phyloP scores from a whole-genome alignment of 176 grass and related monocot species.

The Aegilops umbellulata region DNA sequence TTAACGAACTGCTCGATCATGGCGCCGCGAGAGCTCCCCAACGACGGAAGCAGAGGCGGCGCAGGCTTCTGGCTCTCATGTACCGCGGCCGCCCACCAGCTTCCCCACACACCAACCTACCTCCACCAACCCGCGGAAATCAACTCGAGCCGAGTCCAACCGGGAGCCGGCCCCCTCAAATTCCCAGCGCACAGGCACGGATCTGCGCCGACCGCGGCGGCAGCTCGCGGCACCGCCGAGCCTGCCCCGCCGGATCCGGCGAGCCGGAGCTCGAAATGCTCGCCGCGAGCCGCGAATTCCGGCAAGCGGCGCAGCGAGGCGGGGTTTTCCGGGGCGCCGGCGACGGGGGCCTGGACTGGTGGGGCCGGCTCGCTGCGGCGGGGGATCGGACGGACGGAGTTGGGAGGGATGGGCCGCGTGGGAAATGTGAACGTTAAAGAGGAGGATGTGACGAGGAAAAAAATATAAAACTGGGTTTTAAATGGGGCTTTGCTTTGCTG shows the following conservation, averaged over 20 bases:
- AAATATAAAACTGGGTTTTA: not conserved
- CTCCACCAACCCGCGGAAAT: slow-evolving; percentile 16
- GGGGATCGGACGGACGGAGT: not conserved
- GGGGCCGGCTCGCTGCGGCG: not conserved
- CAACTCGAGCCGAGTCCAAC: not conserved
- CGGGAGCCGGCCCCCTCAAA: not conserved
- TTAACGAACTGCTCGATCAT: slow-evolving; percentile 99
- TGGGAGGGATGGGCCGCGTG: not conserved
- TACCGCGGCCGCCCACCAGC: not conserved
- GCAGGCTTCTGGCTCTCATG: slow-evolving; percentile 24
- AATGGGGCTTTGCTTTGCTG: not conserved
- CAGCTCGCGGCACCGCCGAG: not conserved
- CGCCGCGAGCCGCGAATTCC: not conserved
- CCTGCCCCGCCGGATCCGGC: slow-evolving; percentile 21
- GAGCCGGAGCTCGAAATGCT: slow-evolving; percentile 26
- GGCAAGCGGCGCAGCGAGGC: not conserved
- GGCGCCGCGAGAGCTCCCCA: slow-evolving; percentile 21
- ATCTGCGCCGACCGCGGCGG: slow-evolving; percentile 22
- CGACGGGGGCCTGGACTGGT: not conserved
- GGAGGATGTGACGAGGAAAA: not conserved
- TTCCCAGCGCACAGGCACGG: slow-evolving; percentile 3
- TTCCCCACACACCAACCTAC: not conserved
- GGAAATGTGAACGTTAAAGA: slow-evolving; percentile 48
- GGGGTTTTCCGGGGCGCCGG: not conserved
- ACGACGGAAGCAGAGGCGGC: not conserved